Percentiles rank a stretch among this genome's conserved stretches.
phyloP scores from a whole-genome alignment of 108 stramenopile genomes.

The Discostella pseudostelligera region DNA sequence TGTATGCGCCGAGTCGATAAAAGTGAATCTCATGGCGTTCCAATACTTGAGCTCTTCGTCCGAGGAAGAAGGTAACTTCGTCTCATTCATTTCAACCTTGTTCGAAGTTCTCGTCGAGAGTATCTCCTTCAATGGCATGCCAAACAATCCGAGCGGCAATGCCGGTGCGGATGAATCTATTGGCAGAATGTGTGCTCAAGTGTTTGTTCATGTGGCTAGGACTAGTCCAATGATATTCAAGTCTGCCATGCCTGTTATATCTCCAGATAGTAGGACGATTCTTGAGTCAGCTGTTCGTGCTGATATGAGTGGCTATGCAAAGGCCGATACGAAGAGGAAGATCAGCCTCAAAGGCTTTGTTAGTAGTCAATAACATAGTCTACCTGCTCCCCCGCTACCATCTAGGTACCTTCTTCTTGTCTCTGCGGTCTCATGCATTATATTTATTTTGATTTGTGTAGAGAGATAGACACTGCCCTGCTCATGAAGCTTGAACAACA shows the following conservation, averaged over 20 bases:
- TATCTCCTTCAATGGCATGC: slow-evolving; percentile 78
- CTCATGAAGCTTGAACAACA: too few relatives aligned
- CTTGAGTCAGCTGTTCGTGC: slow-evolving; percentile 82
- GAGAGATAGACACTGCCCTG: too few relatives aligned
- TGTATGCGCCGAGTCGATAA: slow-evolving; percentile 67
- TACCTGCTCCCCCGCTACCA: too few relatives aligned
- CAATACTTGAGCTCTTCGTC: slow-evolving; percentile 56
- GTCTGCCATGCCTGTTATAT: slow-evolving; percentile 49
- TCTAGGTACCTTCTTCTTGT: too few relatives aligned
- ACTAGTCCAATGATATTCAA: slow-evolving; percentile 72
- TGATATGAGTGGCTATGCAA: slow-evolving; percentile 83
- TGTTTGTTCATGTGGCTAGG: slow-evolving; percentile 67
- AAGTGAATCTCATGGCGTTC: slow-evolving; percentile 66
- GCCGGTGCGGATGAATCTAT: slow-evolving; percentile 48
- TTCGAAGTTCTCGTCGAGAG: slow-evolving; percentile 61
- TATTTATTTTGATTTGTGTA: too few relatives aligned
- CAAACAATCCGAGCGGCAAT: slow-evolving; percentile 59
- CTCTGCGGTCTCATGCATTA: too few relatives aligned
- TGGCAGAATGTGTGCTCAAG: slow-evolving; percentile 79
- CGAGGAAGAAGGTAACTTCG: slow-evolving; percentile 44
- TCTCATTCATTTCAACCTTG: slow-evolving; percentile 54
- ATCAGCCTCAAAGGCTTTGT: slow-evolving; percentile 70
- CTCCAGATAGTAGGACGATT: slow-evolving; percentile 57
- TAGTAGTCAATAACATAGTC: too few relatives aligned
- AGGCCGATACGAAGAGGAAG: slow-evolving; percentile 64